Conservation (phyloP, 2,329 filamentous ascomycete genomes). For the Neopestalotiopsis sp. region DNA sequence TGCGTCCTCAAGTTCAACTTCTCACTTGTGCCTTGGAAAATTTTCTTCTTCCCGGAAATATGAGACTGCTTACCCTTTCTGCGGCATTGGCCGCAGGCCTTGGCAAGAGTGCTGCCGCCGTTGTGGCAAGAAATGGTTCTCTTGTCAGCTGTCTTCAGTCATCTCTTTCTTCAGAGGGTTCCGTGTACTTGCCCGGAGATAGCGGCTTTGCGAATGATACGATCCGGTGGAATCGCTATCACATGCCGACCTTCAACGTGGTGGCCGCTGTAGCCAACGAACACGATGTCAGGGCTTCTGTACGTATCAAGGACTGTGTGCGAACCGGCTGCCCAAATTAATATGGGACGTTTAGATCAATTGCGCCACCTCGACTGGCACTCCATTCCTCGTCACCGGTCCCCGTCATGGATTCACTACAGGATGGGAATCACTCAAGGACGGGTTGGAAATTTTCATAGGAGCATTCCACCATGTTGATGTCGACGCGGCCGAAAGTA, state of each 20-base stretch:
- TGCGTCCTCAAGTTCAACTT: too few species aligned
- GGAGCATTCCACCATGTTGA: slow-evolving; percentile 31
- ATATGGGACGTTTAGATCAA: slow-evolving; percentile 18
- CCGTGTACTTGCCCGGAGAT: too few species aligned
- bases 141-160: too few species aligned
- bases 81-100: too few species aligned
- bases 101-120: too few species aligned
- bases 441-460: slow-evolving; percentile 38
- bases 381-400: slow-evolving; percentile 40
- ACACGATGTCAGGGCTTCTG: slow-evolving; percentile 1
- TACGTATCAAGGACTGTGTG: background rate
- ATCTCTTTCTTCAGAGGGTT: too few species aligned
- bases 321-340: background rate
- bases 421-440: slow-evolving; percentile 28
- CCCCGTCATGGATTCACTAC: slow-evolving; percentile 38
- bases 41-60: too few species aligned
- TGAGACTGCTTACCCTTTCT: too few species aligned
- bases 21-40: too few species aligned
- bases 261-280: background rate
- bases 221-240: slow-evolving; percentile 2
- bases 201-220: background rate
- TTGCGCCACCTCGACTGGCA: slow-evolving; percentile 27
- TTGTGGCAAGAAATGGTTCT: too few species aligned
- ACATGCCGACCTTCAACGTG: slow-evolving; percentile 1
- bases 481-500: slow-evolving; percentile 27